Conservation (phyloP, 495 filamentous ascomycete species). For the Hypomontagnella submonticulosa region DNA sequence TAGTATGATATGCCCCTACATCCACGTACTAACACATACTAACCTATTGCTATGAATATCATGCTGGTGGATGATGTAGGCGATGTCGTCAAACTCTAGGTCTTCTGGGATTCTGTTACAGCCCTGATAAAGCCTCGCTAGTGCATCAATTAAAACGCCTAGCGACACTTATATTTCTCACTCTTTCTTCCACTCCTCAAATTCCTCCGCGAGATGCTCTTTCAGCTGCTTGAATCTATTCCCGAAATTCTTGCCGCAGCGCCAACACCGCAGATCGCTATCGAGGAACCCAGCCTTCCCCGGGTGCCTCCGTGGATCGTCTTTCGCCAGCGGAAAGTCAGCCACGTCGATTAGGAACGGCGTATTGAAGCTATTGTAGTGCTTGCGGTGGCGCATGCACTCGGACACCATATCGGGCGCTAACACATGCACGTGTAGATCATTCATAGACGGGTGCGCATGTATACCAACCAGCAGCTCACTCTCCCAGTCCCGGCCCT, state of each 20-base stretch:
- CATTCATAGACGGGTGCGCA: slow-evolving; percentile 88
- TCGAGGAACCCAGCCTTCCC: slow-evolving; percentile 66
- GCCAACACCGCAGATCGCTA: slow-evolving; percentile 80
- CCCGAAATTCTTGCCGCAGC: slow-evolving; percentile 79
- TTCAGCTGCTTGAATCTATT: slow-evolving; percentile 79
- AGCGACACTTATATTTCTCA: slow-evolving; percentile 56
- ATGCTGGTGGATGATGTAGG: neutral
- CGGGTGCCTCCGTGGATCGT: slow-evolving; percentile 69
- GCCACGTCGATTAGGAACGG: slow-evolving; percentile 85
- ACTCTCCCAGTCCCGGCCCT: slow-evolving; percentile 79
- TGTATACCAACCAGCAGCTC: slow-evolving; percentile 85
- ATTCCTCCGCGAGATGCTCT: slow-evolving; percentile 82
- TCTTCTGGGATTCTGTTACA: no score
- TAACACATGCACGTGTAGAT: slow-evolving; percentile 91
- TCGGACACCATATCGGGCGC: slow-evolving; percentile 77
- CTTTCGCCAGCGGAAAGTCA: slow-evolving; percentile 76
- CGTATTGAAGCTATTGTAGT: slow-evolving; percentile 93
- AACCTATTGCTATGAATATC: neutral
- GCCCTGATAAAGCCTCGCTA: no score
- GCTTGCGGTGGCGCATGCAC: slow-evolving; percentile 79
- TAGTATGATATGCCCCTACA: neutral
- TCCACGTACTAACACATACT: slow-evolving; percentile 2
- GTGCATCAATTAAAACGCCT: no score
- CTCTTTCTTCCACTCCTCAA: slow-evolving; percentile 80
- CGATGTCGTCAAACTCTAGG: neutral